Conservation (phyloP, 2,329 filamentous ascomycete species). For the Ophiostoma ips region DNA sequence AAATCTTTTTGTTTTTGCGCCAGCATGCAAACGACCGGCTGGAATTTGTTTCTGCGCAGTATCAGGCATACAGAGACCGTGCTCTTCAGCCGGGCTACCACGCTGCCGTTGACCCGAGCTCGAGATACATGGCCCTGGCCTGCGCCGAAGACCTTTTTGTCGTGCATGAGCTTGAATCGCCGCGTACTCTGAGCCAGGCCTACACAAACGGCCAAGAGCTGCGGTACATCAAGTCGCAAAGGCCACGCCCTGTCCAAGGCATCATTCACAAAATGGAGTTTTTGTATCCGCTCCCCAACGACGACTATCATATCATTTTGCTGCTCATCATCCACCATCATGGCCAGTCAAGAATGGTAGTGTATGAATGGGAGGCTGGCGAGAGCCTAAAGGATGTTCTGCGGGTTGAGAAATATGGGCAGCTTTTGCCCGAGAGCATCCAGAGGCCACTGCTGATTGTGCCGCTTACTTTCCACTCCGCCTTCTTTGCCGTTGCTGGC, state of each 20-base stretch:
- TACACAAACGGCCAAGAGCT: constrained; percentile 33
- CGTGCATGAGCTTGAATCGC: constrained; percentile 53
- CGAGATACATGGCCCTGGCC: constrained; percentile 52
- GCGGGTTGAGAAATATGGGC: constrained; percentile 32
- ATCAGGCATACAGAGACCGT: constrained; percentile 43
- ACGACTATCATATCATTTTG: constrained; percentile 61
- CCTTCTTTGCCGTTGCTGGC: constrained; percentile 56
- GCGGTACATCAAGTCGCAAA: constrained; percentile 40
- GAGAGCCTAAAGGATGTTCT: constrained; percentile 33
- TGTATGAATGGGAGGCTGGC: constrained; percentile 47
- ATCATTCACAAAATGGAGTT: constrained; percentile 82
- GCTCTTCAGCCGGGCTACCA: constrained; percentile 47
- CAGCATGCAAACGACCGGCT: constrained; percentile 25
- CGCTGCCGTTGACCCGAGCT: constrained; percentile 67
- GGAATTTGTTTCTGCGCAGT: constrained; percentile 47
- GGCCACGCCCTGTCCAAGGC: constrained; percentile 42
- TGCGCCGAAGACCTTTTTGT: constrained; percentile 58
- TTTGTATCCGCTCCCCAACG: constrained; percentile 53
- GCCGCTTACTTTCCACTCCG: constrained; percentile 54
- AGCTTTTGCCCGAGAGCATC: constrained; percentile 34
- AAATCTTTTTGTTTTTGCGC: constrained; percentile 62
- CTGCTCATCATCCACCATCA: constrained; percentile 45
- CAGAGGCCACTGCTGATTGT: constrained; percentile 56
- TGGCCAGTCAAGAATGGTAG: constrained; percentile 36
- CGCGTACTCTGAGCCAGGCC: constrained; percentile 35